Evolutionary conservation across 108 stramenopile genomes (phyloP), one percentile per base, ranked within the genome.

Genomic region (Nitzschia sp.): DNA sequence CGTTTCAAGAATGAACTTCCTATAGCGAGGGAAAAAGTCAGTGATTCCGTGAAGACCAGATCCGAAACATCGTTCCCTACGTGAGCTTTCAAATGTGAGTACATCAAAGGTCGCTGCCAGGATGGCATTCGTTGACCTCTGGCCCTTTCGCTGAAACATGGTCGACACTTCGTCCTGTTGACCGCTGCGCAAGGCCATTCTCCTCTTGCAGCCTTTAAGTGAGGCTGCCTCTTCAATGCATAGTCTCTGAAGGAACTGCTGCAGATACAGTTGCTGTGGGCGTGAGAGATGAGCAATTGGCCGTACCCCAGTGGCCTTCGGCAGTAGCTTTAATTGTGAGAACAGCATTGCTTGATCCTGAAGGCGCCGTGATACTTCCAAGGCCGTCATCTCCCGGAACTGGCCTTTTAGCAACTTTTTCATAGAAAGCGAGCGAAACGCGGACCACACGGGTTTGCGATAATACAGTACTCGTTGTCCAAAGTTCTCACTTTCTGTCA

Each of bases 401-500:
- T 89, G 86, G 24, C 61, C 62, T 41, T 63, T 53, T 5, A 69
- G 50, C 19, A 94, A 67, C 44, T 71, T 72, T 40, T 74, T 57
- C 74, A 94, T 74, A 10, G 90, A 81, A 17, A 88, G 52, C 0
- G 74, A 52, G 20, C 87, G 79, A 70, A 92, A 84, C 10, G 68
- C 46, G 10, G 77, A 71, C 94, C 94, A 95, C 12, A 92, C 84
- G n/a, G 90, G 89, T 58, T 84, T 86, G 39, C 94, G 76, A 54
- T 92, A 95, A 72, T 90, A 95, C 0, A 91, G 52, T 0, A 89
- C 59, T 39, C 70, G 64, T 11, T 79, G 71, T 3, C 63, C 85
- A 56, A 63, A 70, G 52, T 88, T 88, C 63, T 95, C 90, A 7
- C 80, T 89, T 64, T 95, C 94, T 44, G 94, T 95, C 25, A 87